Evolutionary conservation across 2,329 filamentous ascomycete species (phyloP).

Genomic region (Basipetospora chlamydospora): DNA sequence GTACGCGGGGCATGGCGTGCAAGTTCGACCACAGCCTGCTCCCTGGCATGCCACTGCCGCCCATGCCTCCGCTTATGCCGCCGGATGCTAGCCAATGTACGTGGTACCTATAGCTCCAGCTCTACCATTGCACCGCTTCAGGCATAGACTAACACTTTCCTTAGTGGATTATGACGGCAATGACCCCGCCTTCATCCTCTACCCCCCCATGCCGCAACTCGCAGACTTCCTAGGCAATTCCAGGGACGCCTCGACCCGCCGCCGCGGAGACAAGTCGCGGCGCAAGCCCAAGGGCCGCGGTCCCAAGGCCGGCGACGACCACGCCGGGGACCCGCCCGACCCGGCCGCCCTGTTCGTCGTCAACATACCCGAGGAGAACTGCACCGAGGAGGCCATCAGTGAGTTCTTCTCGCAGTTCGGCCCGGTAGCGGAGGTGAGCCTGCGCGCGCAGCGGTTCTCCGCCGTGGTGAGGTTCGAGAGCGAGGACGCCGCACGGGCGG

Average conservation of each 20-base stretch:
- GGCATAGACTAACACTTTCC: background rate
- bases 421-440: slow-evolving; percentile 43
- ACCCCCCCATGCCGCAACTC: slow-evolving; percentile 11
- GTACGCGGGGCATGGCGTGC: slow-evolving; percentile 51
- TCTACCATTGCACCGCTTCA: background rate
- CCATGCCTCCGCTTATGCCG: slow-evolving; percentile 19
- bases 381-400: slow-evolving; percentile 49
- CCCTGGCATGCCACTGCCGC: no score
- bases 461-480: slow-evolving; percentile 56
- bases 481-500: slow-evolving; percentile 51
- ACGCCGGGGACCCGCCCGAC: no score
- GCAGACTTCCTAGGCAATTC: no score
- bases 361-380: slow-evolving; percentile 59
- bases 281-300: slow-evolving; percentile 17
- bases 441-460: slow-evolving; percentile 52
- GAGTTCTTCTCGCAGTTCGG: slow-evolving; percentile 63
- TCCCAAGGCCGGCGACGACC: no score
- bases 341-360: slow-evolving; percentile 62
- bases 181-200: slow-evolving; percentile 14
- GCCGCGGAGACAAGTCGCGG: slow-evolving; percentile 18
- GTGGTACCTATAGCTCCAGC: no score
- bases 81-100: slow-evolving; percentile 18
- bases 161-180: slow-evolving; percentile 22
- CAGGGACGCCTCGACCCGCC: slow-evolving; percentile 12
- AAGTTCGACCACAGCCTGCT: slow-evolving; percentile 50